Conservation (phyloP, 805 yeast genomes). For the Starmerella stigmatis region DNA sequence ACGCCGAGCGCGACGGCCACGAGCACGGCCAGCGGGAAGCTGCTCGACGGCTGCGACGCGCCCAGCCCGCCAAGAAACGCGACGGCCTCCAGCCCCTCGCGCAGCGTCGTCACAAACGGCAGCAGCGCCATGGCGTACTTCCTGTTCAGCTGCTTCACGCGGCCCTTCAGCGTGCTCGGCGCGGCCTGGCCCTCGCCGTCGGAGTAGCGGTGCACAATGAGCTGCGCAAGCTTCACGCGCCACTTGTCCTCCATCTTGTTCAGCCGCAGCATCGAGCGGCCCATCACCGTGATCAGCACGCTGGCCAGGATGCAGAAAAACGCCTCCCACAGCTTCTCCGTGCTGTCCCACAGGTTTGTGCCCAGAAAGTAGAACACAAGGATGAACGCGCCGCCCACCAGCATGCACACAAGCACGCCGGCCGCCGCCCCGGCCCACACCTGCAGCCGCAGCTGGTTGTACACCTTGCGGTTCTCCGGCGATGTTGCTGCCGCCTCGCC, state of each 20-base stretch:
- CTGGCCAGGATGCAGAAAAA: conserved; percentile 68
- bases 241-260: conserved; percentile 77
- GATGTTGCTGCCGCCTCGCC: conserved; percentile 31
- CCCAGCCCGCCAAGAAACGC: conserved; percentile 87
- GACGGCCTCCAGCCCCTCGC: conserved; percentile 88
- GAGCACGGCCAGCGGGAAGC: conserved; percentile 55
- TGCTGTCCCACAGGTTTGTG: conserved; percentile 72
- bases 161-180: conserved; percentile 1
- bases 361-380: conserved; percentile 65
- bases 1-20: conserved; percentile 51
- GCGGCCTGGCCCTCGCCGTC: neutral
- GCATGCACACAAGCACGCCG: conserved; percentile 59
- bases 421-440: conserved; percentile 72
- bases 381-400: conserved; percentile 65
- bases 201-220: conserved; percentile 26
- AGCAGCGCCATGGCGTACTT: conserved; percentile 62
- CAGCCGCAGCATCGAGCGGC: conserved; percentile 66
- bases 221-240: conserved; percentile 47
- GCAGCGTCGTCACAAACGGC: conserved; percentile 74
- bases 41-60: conserved; percentile 53
- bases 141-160: conserved; percentile 24
- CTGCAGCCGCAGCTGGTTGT: conserved; percentile 47
- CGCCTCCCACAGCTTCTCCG: conserved; percentile 89
- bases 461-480: conserved; percentile 25
- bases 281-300: conserved; percentile 74